A percentile compares a stretch with the other conserved stretches of the same genome.
These are phyloP conservation scores for Rhizophlyctis rosea DNA, from an alignment of 192 early-diverging fungal species.

Conservation along the genomic window DNA sequence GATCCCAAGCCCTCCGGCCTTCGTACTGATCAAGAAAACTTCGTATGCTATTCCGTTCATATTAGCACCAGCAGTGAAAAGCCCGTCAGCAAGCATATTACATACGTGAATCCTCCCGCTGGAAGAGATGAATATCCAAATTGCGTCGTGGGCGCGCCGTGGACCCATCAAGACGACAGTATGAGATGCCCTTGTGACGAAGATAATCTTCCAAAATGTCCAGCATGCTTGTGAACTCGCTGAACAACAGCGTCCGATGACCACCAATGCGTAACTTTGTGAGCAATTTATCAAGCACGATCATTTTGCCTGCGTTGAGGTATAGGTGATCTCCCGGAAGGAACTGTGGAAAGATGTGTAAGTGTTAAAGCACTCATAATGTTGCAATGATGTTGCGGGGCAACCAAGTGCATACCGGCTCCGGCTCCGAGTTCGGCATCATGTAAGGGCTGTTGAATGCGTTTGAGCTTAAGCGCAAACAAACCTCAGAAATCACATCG, in stretches of 20 bases:
- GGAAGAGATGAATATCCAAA: constrained; percentile 34
- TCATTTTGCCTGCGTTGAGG: constrained; percentile 71
- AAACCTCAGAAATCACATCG: background rate
- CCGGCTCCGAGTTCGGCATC: constrained; percentile 52
- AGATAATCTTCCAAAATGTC: constrained; percentile 48
- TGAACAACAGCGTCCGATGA: constrained; percentile 44
- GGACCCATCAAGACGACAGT: constrained; percentile 32
- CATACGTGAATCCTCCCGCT: constrained; percentile 34
- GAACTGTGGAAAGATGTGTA: constrained; percentile 25
- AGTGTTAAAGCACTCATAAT: too few relatives aligned
- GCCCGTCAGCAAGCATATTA: background rate
- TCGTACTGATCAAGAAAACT: constrained; percentile 87
- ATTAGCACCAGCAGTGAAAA: constrained; percentile 49
- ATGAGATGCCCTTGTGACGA: constrained; percentile 13
- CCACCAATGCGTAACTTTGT: constrained; percentile 37
- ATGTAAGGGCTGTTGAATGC: constrained; percentile 59
- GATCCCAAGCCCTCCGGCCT: constrained; percentile 95
- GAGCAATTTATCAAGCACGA: constrained; percentile 58
- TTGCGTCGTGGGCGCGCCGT: constrained; percentile 29
- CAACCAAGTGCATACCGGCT: constrained; percentile 44
- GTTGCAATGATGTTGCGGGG: too few relatives aligned
- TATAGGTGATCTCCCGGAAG: constrained; percentile 51
- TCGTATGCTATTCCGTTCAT: constrained; percentile 65
- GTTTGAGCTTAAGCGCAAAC: background rate
- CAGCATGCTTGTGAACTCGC: constrained; percentile 46